Base-by-base conservation (phyloP, 345 rosid genomes). In the Corymbia maculata region DNA sequence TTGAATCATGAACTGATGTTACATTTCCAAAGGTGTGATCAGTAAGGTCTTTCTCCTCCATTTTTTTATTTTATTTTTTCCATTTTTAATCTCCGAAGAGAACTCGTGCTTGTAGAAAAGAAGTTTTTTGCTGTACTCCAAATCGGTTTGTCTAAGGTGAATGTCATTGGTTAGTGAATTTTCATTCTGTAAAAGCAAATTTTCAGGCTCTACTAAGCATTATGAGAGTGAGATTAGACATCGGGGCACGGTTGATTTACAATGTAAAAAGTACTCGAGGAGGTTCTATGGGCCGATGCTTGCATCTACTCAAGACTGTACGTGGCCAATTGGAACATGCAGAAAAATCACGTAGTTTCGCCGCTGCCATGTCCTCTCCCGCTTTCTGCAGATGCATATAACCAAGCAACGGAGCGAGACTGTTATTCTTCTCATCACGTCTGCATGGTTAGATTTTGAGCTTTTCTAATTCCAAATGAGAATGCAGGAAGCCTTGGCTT, bases 11-110 rank as follows among this genome's bases (percentile, higher is more conserved):
- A 36, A 19, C 49, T 75, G 19, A 10, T 6, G 49, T 75, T 9
- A 75, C 49, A 36, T 36, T 75, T 75, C 84, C 84, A 19, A 42
- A 44, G 84, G 47, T 5, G 24, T 42, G 84, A 5, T 42, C 84
- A 36, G 13, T 36, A 57, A 24, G 66, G 30, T 24, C n/a, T 10
- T 59, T 52, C 53, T 52, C 53, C 17, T 52, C 6, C 15, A 3
- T 50, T 50, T 50, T 50, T 50, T 50, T 50, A 36, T 36, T 36
- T 36, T 36, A 36, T 50, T 9, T 50, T 10, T 50, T 24, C 30
- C n/a, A 16, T 24, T 53, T 44, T 13, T 32, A 89, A 85, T 88
- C 90, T 90, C 88, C 87, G 90, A 89, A 51, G 55, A 49, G 36
- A 47, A 85, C 51, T 49, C 13, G 53, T 49, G 55, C 52, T 28